Evolutionary conservation across 2,329 filamentous ascomycete species (phyloP).

Genomic region (Waltergamsia citrina): DNA sequence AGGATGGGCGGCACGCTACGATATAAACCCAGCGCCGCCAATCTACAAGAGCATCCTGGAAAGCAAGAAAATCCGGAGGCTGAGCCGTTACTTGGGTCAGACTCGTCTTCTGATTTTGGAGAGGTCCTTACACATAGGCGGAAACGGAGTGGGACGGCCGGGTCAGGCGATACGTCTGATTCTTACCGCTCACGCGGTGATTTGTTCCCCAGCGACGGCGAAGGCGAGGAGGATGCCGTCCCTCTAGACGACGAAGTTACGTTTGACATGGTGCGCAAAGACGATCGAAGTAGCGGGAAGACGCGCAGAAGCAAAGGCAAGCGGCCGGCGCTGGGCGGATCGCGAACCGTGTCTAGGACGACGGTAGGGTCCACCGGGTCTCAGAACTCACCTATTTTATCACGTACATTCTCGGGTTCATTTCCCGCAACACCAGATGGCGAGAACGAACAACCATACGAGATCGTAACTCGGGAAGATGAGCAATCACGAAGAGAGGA

Average conservation of each 20-base stretch:
- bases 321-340: slow-evolving; percentile 28
- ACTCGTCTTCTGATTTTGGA: slow-evolving; percentile 18
- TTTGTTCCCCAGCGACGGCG: slow-evolving; percentile 77
- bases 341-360: slow-evolving; percentile 49
- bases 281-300: slow-evolving; percentile 56
- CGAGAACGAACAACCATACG: slow-evolving; percentile 33
- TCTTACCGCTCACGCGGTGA: slow-evolving; percentile 84
- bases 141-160: slow-evolving; percentile 68
- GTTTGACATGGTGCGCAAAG: slow-evolving; percentile 67
- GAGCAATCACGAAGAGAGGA: slow-evolving; percentile 40
- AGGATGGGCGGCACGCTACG: slow-evolving; percentile 72
- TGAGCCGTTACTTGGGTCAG: slow-evolving; percentile 54
- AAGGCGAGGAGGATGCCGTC: slow-evolving; percentile 87
- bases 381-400: slow-evolving; percentile 16
- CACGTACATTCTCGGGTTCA: slow-evolving; percentile 14
- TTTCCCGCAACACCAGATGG: slow-evolving; percentile 24
- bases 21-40: slow-evolving; percentile 86
- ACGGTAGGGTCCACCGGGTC: slow-evolving; percentile 39
- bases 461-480: slow-evolving; percentile 45
- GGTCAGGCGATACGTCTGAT: slow-evolving; percentile 73
- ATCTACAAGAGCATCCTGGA: slow-evolving; percentile 79
- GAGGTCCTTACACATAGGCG: slow-evolving; percentile 19
- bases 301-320: slow-evolving; percentile 53
- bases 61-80: slow-evolving; percentile 44
- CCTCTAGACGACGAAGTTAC: slow-evolving; percentile 89